phyloP scores from a whole-genome alignment of 441 rosid species.

The Erysimum cheiri region DNA sequence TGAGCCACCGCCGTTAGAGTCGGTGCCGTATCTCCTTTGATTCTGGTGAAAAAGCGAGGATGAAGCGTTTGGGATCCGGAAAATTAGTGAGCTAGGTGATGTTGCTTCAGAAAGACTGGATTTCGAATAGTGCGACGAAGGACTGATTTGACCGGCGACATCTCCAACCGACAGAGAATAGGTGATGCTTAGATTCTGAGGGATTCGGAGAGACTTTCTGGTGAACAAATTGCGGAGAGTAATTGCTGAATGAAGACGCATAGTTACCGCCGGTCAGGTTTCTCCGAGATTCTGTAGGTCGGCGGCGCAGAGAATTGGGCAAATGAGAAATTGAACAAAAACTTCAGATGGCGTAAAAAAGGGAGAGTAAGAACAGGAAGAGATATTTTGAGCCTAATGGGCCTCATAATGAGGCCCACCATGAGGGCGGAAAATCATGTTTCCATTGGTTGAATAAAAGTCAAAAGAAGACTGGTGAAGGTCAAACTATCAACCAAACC shows the following conservation, averaged over 20 bases:
- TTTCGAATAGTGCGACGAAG: constrained; percentile 22
- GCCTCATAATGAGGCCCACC: background rate
- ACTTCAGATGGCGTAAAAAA: background rate
- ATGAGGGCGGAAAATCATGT: background rate
- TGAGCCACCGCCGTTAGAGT: constrained; percentile 34
- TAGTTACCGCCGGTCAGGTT: constrained; percentile 42
- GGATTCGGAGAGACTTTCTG: constrained; percentile 41
- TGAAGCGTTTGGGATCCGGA: constrained; percentile 8
- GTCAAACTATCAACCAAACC: constrained; percentile 53
- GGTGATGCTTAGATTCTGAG: constrained; percentile 38
- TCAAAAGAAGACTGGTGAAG: background rate
- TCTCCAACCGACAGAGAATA: constrained; percentile 23
- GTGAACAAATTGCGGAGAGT: constrained; percentile 49
- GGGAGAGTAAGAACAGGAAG: background rate
- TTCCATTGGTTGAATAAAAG: background rate
- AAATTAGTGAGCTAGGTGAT: constrained; percentile 12
- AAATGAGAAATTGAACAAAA: background rate
- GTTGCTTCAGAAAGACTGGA: constrained; percentile 30
- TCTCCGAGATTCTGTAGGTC: constrained; percentile 27
- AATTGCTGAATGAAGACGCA: constrained; percentile 55
- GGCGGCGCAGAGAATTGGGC: constrained; percentile 25
- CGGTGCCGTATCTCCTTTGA: constrained; percentile 43
- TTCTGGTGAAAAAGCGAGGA: background rate
- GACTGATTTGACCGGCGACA: constrained; percentile 29
- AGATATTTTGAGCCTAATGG: constrained; percentile 4